These are phyloP conservation scores for Astragalus glycyphyllos DNA, from an alignment of 306 rosid species.

Conservation along the genomic window DNA sequence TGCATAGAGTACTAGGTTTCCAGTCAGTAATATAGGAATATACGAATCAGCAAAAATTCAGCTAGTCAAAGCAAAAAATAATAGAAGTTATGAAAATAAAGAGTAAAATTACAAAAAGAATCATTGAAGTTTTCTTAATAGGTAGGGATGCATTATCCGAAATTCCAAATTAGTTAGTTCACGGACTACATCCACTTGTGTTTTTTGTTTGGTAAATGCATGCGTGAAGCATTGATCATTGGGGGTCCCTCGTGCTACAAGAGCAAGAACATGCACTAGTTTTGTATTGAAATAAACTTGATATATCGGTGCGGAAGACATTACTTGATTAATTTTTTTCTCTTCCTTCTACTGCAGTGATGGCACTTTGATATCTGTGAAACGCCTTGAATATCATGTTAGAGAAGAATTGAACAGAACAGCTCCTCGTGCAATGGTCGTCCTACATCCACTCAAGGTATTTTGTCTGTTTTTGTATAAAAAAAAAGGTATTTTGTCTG, in stretches of 20 bases:
- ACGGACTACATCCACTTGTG: neutral
- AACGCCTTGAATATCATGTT: constrained; percentile 88
- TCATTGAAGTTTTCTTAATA: neutral
- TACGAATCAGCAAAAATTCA: neutral
- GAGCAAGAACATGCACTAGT: constrained; percentile 1
- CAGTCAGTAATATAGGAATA: neutral
- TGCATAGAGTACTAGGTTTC: neutral
- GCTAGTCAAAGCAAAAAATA: neutral
- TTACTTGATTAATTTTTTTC: neutral
- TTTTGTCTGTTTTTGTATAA: constrained; percentile 20
- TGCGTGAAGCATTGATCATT: constrained; percentile 9
- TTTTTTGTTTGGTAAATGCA: constrained; percentile 13
- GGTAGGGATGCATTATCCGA: constrained; percentile 11
- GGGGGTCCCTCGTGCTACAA: neutral
- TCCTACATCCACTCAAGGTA: constrained; percentile 91
- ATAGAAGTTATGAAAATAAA: neutral
- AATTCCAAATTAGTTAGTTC: neutral
- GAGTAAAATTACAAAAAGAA: constrained; percentile 3
- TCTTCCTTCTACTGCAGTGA: constrained; percentile 65
- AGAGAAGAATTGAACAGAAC: constrained; percentile 91
- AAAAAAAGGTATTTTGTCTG: constrained; percentile 59
- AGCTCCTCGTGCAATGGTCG: constrained; percentile 84
- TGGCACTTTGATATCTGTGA: constrained; percentile 82
- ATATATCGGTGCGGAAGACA: constrained; percentile 3
- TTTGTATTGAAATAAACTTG: constrained; percentile 1